Conservation (phyloP, 2,329 filamentous ascomycete species). For the Calonectria honghensis region DNA sequence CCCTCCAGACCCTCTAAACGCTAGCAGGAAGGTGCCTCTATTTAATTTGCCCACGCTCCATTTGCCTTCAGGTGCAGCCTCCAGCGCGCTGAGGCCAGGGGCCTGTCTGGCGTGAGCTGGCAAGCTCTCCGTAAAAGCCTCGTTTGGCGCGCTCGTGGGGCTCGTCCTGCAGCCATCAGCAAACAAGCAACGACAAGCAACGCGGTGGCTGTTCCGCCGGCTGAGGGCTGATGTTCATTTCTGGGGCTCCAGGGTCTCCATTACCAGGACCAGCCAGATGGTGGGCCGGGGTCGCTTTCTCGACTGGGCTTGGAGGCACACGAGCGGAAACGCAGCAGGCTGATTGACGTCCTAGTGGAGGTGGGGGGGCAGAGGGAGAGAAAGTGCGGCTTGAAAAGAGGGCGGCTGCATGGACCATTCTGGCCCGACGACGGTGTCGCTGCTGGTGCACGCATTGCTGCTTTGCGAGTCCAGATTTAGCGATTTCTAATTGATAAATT, state of each 20-base stretch:
- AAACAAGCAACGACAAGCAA: slow-evolving; percentile 39
- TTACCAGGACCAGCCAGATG: slow-evolving; percentile 2
- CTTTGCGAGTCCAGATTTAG: slow-evolving; percentile 1
- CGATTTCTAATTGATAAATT: slow-evolving; percentile 13
- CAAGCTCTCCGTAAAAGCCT: slow-evolving; percentile 30
- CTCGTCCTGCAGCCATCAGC: slow-evolving; percentile 29
- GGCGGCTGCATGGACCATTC: slow-evolving; percentile 18
- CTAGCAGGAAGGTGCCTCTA: slow-evolving; percentile 45
- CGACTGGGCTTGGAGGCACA: slow-evolving; percentile 36
- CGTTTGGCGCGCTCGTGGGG: slow-evolving; percentile 29
- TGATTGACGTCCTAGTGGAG: slow-evolving; percentile 10
- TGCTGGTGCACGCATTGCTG: not conserved
- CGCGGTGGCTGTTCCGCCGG: slow-evolving; percentile 26
- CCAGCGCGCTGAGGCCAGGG: slow-evolving; percentile 34
- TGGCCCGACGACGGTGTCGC: slow-evolving; percentile 21
- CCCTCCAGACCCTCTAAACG: slow-evolving; percentile 28
- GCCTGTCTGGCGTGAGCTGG: slow-evolving; percentile 38
- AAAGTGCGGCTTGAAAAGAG: slow-evolving; percentile 25
- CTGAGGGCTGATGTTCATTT: slow-evolving; percentile 31
- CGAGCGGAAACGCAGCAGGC: slow-evolving; percentile 29
- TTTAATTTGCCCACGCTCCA: slow-evolving; percentile 52
- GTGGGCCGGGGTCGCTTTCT: slow-evolving; percentile 28
- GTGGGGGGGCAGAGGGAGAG: not conserved
- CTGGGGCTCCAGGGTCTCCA: slow-evolving; percentile 31
- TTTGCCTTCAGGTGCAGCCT: slow-evolving; percentile 40